These are phyloP conservation scores for Sarocladium brachiariae DNA, from an alignment of 2,329 filamentous ascomycete species.

Conservation along the genomic window DNA sequence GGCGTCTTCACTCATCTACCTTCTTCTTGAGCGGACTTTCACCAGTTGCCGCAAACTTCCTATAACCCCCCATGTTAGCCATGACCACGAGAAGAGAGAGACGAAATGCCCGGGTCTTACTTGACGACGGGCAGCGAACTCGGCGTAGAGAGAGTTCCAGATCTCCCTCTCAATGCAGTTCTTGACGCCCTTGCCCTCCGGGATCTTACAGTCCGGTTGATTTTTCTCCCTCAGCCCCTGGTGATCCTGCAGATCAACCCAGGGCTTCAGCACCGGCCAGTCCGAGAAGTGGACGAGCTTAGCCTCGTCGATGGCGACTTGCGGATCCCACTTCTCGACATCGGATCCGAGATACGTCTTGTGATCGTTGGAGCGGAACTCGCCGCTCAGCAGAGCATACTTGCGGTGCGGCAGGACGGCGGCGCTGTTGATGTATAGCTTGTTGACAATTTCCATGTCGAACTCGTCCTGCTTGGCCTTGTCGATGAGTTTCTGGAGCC, in stretches of 20 bases:
- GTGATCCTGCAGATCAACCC: not conserved
- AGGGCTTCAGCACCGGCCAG: constrained; percentile 45
- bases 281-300: constrained; percentile 67
- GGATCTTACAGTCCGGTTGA: not conserved
- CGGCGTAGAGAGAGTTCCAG: constrained; percentile 1
- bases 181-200: not conserved
- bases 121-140: not conserved
- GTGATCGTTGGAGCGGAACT: constrained; percentile 49
- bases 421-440: constrained; percentile 50
- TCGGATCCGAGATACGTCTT: constrained; percentile 33
- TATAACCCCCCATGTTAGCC: no score
- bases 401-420: constrained; percentile 57
- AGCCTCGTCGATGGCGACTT: constrained; percentile 45
- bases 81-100: no score
- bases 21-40: no score
- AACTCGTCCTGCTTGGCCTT: constrained; percentile 32
- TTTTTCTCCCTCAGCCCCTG: constrained; percentile 3
- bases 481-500: constrained; percentile 22
- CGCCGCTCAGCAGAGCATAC: constrained; percentile 54
- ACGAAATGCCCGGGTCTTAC: no score
- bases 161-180: not conserved
- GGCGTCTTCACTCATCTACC: no score
- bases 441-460: constrained; percentile 64
- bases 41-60: no score
- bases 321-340: constrained; percentile 51